phyloP scores from a whole-genome alignment of 2,329 filamentous ascomycete species.

The Tolypocladium guangdongense region DNA sequence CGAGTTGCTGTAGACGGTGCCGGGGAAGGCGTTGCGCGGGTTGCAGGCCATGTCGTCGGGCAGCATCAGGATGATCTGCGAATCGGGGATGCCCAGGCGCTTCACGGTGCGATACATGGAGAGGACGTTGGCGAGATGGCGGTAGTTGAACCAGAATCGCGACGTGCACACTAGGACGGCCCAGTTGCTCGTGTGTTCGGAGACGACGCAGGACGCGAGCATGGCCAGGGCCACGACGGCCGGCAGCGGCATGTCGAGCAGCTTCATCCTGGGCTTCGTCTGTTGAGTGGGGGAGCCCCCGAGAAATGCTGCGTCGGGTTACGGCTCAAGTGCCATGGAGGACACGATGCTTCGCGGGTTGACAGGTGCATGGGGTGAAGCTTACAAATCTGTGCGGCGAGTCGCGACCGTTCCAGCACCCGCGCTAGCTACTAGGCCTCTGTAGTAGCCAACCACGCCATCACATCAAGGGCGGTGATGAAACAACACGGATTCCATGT shows the following conservation, averaged over 20 bases:
- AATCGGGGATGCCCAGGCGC: conserved; percentile 92
- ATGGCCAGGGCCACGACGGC: conserved; percentile 37
- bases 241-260: conserved; percentile 32
- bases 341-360: neutral
- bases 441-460: too few relatives aligned
- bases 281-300: neutral
- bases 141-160: conserved; percentile 99
- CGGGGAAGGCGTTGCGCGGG: conserved; percentile 93
- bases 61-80: conserved; percentile 99
- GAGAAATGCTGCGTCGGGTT: neutral
- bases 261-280: conserved; percentile 34
- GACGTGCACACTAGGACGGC: conserved; percentile 97
- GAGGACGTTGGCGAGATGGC: conserved; percentile 93
- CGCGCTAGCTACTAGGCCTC: too few relatives aligned
- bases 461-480: too few relatives aligned
- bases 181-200: conserved; percentile 96
- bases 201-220: conserved; percentile 35
- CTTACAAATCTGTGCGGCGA: neutral
- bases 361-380: neutral
- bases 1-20: conserved; percentile 96
- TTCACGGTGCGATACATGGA: conserved; percentile 98
- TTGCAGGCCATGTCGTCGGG: conserved; percentile 99
- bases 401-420: neutral
- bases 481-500: too few relatives aligned
- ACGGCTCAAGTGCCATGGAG: neutral